Conservation (phyloP, 2,329 filamentous ascomycete species). For the Fusarium subglutinans region DNA sequence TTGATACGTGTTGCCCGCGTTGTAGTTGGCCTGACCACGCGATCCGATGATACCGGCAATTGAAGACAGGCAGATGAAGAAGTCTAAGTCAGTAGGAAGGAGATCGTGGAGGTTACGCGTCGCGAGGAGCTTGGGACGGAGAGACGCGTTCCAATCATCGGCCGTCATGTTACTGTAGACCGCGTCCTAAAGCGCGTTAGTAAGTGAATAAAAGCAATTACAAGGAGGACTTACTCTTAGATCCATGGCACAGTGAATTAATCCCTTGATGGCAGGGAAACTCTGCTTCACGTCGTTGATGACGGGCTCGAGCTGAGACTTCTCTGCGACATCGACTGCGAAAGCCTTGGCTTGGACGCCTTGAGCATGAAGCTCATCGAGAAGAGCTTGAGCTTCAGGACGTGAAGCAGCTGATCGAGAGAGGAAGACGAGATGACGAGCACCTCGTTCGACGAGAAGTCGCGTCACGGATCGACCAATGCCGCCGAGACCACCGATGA, state of each 20-base stretch:
- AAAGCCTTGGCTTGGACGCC: not conserved
- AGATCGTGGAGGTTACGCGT: not conserved
- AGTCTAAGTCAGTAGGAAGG: not conserved
- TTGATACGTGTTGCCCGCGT: not conserved
- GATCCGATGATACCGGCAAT: not conserved
- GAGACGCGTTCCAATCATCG: not conserved
- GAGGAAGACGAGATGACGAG: slow-evolving; percentile 44
- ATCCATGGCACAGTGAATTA: slow-evolving; percentile 44
- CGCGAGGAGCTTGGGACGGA: not conserved
- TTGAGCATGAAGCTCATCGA: not conserved
- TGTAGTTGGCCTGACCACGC: not conserved
- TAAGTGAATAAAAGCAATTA: rapidly evolving
- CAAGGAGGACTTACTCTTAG: not conserved
- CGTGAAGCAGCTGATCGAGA: slow-evolving; percentile 36
- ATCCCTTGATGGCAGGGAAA: slow-evolving; percentile 38
- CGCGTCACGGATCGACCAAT: slow-evolving; percentile 37
- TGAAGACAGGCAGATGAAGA: not conserved
- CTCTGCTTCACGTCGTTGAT: slow-evolving; percentile 5
- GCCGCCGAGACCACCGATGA: slow-evolving; percentile 40
- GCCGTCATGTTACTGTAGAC: not conserved
- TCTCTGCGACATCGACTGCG: slow-evolving; percentile 8
- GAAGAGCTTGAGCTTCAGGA: not conserved
- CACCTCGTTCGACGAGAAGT: slow-evolving; percentile 27
- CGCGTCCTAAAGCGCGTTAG: not conserved
- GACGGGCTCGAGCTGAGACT: slow-evolving; percentile 13